Evolutionary conservation across 164 flowering plant species (phyloP), one percentile per base, ranked within the genome.

Genomic region (Magnolia changhungtana): DNA sequence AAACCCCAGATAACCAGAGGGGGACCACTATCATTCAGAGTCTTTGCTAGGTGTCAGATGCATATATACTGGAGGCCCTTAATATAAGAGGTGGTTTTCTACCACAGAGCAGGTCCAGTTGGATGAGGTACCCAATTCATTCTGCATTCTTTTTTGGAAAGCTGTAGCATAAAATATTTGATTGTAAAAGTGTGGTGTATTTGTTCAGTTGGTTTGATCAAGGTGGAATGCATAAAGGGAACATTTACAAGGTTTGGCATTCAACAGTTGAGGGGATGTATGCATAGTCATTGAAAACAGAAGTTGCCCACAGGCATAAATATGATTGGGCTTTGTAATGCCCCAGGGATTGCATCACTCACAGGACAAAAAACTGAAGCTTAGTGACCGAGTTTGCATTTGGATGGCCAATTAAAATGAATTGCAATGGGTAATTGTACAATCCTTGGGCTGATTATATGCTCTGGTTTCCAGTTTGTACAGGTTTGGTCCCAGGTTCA

Each of bases 141-240:
- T 50, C 24, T 70, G 29, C 72, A 70, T 70, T 70, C 72, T 68
- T 65, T 37, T 37, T 70, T 70, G 45, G 1, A 16, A 20, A 20
- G 4, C 8, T 70, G 72, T 70, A 70, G 55, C 72, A 70, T 70
- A 70, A 68, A 68, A 49, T 9, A 49, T 70, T 70, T 20, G 29
- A 9, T 64, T 64, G 21, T 64, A 64, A n/a, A 55, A 9, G 67
- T 21, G 24, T 8, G 27, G 13, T 64, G 21, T 21, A 21, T 21
- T 64, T 64, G 23, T 64, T 64, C 29, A 13, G 14, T 59, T 59
- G 63, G 63, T 59, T 59, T 59, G 63, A 59, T 64, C 27, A 64
- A 20, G 27, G 21, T 21, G 21, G 20, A 64, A 20, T 64, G 67
- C 67, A 64, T 64, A n/a, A 64, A 64, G 21, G 19, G 23, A 64